Conservation (phyloP, 495 filamentous ascomycete genomes). For the Penicilliopsis zonata region DNA sequence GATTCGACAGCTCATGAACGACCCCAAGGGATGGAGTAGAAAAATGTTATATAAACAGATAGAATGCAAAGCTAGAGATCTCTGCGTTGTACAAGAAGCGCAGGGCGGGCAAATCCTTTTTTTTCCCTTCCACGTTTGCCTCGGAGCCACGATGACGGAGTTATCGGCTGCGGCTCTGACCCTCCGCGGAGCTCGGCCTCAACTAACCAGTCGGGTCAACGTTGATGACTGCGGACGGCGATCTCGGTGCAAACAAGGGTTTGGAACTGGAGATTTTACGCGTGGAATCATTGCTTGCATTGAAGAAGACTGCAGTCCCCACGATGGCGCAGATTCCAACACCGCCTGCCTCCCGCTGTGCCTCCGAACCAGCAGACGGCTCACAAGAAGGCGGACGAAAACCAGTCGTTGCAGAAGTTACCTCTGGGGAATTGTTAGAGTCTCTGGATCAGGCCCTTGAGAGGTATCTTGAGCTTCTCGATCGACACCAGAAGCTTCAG, state of each 20-base stretch:
- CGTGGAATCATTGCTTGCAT: background rate
- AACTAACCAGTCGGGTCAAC: background rate
- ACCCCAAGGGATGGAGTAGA: background rate
- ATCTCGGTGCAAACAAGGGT: too few relatives aligned
- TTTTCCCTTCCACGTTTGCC: slow-evolving; percentile 12
- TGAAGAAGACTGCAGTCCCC: background rate
- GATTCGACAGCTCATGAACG: too few relatives aligned
- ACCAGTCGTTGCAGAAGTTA: slow-evolving; percentile 5
- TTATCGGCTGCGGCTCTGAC: slow-evolving; percentile 19
- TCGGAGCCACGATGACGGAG: slow-evolving; percentile 30
- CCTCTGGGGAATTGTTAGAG: slow-evolving; percentile 15
- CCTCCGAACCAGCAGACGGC: slow-evolving; percentile 16
- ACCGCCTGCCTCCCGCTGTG: slow-evolving; percentile 22
- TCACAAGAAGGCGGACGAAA: slow-evolving; percentile 11
- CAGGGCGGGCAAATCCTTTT: slow-evolving; percentile 32
- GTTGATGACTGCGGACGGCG: too few relatives aligned
- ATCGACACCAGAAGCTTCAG: slow-evolving; percentile 56
- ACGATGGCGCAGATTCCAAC: slow-evolving; percentile 26
- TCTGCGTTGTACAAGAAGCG: slow-evolving; percentile 7
- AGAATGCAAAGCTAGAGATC: background rate
- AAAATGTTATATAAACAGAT: background rate
- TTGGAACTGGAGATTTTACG: background rate
- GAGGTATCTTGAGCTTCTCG: slow-evolving; percentile 55
- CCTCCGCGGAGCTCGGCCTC: background rate
- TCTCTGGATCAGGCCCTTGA: slow-evolving; percentile 54